A percentile compares a stretch with the other conserved stretches of the same genome.
Conservation (phyloP, 371 early-diverging fungal genomes). For the Mucor saturninus region DNA sequence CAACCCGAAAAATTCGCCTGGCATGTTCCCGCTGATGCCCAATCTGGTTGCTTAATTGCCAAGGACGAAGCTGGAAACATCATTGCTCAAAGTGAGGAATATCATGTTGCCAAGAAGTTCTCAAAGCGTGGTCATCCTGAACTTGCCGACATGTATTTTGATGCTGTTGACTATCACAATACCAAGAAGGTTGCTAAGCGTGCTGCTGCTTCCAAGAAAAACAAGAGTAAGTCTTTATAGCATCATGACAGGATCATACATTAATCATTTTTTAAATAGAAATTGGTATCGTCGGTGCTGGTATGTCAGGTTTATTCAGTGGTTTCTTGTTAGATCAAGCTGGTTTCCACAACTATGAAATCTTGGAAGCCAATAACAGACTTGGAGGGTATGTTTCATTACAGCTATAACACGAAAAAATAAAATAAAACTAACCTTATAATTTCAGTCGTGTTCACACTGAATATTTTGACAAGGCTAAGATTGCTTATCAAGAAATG, state of each 20-base stretch:
- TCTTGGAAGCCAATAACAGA: slow-evolving; percentile 37
- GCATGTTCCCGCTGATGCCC: slow-evolving; percentile 30
- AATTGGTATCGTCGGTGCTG: slow-evolving; percentile 45
- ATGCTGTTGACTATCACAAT: slow-evolving; percentile 36
- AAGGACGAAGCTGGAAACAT: slow-evolving; percentile 21
- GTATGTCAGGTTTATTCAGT: slow-evolving; percentile 42
- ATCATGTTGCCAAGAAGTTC: slow-evolving; percentile 10
- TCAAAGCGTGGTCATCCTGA: slow-evolving; percentile 39
- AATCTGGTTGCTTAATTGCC: slow-evolving; percentile 26
- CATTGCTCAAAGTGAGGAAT: slow-evolving; percentile 28
- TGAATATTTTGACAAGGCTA: slow-evolving; percentile 31
- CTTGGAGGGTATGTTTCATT: slow-evolving; percentile 31
- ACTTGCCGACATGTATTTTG: slow-evolving; percentile 36
- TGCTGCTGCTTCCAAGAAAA: slow-evolving; percentile 17
- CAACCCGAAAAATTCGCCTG: slow-evolving; percentile 33
- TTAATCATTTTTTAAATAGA: slow-evolving; percentile 9
- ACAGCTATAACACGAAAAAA: neutral
- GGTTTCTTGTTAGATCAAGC: slow-evolving; percentile 35
- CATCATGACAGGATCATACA: neutral
- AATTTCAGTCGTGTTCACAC: slow-evolving; percentile 37
- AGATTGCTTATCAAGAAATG: slow-evolving; percentile 38
- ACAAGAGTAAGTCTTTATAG: slow-evolving; percentile 16
- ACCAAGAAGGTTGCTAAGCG: slow-evolving; percentile 22
- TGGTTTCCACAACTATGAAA: slow-evolving; percentile 41
- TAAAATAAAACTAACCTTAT: neutral